phyloP scores from a whole-genome alignment of 1,139 yeast genomes.

The Kodamaea sp. region DNA sequence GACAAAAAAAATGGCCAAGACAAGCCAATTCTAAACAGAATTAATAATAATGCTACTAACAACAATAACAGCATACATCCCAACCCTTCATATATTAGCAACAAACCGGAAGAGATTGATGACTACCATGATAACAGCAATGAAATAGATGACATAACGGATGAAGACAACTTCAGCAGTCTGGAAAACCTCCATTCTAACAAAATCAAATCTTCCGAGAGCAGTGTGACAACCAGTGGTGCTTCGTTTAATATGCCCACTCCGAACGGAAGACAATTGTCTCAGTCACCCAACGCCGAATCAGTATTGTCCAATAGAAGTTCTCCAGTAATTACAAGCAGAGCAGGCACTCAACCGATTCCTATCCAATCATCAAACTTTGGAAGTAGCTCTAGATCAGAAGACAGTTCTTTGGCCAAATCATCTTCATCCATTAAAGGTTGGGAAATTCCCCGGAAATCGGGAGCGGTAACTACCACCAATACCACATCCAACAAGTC shows the following conservation, averaged over 20 bases:
- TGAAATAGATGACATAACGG: background rate
- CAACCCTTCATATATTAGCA: too few relatives aligned
- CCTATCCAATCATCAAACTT: conserved; percentile 26
- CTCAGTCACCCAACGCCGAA: conserved; percentile 5
- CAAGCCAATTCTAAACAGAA: too few relatives aligned
- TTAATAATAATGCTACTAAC: background rate
- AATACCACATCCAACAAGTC: conserved; percentile 15
- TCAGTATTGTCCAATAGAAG: conserved; percentile 3
- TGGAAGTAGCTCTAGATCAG: conserved; percentile 22
- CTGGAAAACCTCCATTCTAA: conserved; percentile 1
- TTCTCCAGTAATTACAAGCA: conserved; percentile 5
- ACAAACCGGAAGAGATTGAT: too few relatives aligned
- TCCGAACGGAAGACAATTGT: conserved; percentile 1
- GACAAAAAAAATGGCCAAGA: background rate
- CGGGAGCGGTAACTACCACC: conserved; percentile 24
- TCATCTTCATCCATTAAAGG: conserved; percentile 36
- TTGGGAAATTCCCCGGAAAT: conserved; percentile 47
- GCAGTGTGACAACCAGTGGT: conserved; percentile 1
- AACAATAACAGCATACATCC: background rate
- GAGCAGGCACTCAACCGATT: conserved; percentile 22
- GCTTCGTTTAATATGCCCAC: conserved; percentile 2
- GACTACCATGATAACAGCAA: conserved; percentile 1
- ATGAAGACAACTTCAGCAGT: conserved; percentile 2
- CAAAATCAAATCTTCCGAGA: background rate
- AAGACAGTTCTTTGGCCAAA: conserved; percentile 29